phyloP scores from a whole-genome alignment of 2,329 filamentous ascomycete species.

The Grosmannia clavigera region DNA sequence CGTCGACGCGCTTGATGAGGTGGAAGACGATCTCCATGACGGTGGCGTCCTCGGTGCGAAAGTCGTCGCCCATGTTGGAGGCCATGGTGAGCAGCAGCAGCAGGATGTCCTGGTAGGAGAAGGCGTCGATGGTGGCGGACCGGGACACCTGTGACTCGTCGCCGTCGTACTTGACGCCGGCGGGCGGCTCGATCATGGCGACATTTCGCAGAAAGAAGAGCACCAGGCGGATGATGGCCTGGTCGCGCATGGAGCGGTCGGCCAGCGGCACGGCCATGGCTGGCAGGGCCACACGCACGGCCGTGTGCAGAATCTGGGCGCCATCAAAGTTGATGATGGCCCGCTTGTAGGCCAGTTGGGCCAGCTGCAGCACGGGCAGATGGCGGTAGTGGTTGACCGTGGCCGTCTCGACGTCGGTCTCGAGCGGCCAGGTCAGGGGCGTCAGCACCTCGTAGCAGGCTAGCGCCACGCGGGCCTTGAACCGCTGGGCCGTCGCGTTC shows the following conservation, averaged over 20 bases:
- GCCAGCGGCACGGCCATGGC: constrained; percentile 68
- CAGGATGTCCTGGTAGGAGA: constrained; percentile 83
- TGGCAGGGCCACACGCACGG: constrained; percentile 69
- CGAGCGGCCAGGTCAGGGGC: constrained; percentile 87
- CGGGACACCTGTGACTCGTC: constrained; percentile 83
- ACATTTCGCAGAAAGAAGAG: constrained; percentile 85
- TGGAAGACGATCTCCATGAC: constrained; percentile 89
- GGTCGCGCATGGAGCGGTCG: constrained; percentile 68
- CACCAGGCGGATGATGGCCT: constrained; percentile 83
- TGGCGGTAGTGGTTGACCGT: constrained; percentile 90
- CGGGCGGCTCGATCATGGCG: constrained; percentile 66
- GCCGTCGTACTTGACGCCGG: constrained; percentile 63
- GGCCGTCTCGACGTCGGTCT: constrained; percentile 65
- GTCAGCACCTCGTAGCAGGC: constrained; percentile 85
- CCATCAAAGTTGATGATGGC: constrained; percentile 75
- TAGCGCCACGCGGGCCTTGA: constrained; percentile 68
- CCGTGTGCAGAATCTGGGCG: constrained; percentile 64
- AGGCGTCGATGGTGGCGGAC: constrained; percentile 77
- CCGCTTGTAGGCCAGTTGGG: constrained; percentile 82
- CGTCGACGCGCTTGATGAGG: constrained; percentile 77
- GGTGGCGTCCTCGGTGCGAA: constrained; percentile 77
- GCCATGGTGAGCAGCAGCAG: constrained; percentile 73
- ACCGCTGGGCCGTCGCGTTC: constrained; percentile 56
- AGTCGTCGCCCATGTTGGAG: constrained; percentile 90
- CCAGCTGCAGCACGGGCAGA: constrained; percentile 75